Evolutionary conservation across 2,329 filamentous ascomycete genomes (phyloP).

Genomic region (Xenosphaeropsis pyriputrescens): DNA sequence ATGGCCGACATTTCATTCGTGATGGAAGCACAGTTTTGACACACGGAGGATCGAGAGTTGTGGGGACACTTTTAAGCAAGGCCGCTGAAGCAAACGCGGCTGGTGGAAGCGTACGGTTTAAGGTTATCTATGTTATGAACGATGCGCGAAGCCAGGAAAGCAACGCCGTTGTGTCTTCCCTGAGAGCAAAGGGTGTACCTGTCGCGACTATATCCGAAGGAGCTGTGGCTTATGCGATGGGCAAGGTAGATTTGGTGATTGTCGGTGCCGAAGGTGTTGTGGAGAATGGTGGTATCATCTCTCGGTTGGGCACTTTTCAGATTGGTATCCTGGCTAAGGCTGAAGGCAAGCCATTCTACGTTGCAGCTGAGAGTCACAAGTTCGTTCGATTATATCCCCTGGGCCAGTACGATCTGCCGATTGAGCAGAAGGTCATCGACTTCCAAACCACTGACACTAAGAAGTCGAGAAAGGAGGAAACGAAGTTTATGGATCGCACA

Average conservation of each 20-base stretch:
- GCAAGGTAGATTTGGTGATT: conserved; percentile 53
- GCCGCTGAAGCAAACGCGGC: conserved; percentile 50
- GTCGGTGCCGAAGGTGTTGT: conserved; percentile 75
- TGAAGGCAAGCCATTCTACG: conserved; percentile 60
- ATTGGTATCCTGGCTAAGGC: conserved; percentile 68
- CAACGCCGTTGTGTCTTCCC: conserved; percentile 51
- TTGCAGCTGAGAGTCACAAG: conserved; percentile 92
- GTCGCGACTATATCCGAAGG: conserved; percentile 70
- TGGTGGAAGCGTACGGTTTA: conserved; percentile 50
- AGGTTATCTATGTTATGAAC: conserved; percentile 66
- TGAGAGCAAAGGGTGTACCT: conserved; percentile 62
- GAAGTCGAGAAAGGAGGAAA: conserved; percentile 12
- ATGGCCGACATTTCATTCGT: conserved; percentile 63
- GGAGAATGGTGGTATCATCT: conserved; percentile 87
- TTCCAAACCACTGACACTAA: conserved; percentile 44
- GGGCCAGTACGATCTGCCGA: conserved; percentile 66
- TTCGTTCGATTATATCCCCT: conserved; percentile 81
- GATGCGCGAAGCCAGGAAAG: conserved; percentile 43
- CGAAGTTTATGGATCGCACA: conserved; percentile 8
- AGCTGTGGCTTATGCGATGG: conserved; percentile 66
- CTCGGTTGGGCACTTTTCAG: conserved; percentile 72
- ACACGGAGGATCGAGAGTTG: conserved; percentile 75
- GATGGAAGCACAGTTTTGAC: conserved; percentile 77
- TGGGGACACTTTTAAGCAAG: conserved; percentile 59
- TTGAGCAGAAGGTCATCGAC: conserved; percentile 64